Base-by-base conservation (phyloP, 352 stramenopile species). In the Globisporangium takayamanum region DNA sequence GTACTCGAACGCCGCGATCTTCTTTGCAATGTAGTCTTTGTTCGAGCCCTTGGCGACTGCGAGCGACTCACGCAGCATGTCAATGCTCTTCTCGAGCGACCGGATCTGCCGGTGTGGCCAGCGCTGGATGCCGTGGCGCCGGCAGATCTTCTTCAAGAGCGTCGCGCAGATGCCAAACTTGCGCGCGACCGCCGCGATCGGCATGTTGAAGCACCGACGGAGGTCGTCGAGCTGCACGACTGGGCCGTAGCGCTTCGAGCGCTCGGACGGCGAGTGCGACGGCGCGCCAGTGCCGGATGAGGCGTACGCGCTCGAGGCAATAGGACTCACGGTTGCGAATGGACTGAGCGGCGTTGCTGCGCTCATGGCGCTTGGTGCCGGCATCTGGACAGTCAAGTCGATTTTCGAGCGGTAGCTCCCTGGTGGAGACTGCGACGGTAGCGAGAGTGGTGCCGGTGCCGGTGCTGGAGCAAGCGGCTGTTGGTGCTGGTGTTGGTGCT, bases 141-240 rank as follows among this genome's bases (percentile, higher is more conserved):
- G 74, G 53, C 84, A 94, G 57, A 90, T 90, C 66, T 91, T 92
- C 70, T 93, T 93, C 58, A 93, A 68, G 30, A 92, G 61, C 36
- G 84, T 93, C n/a, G 79, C 83, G 58, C 84, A 93, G 68, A 93
- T 92, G 46, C 84, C 84, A 62, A 93, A 92, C 62, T 90, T 84
- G 52, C 78, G 80, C 37, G 81, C 81, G 37, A 94, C 84, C 0
- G 75, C 75, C 3, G 81, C 81, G 61, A 94, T 88, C 59, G 84
- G 84, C 78, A 91, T 90, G 65, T 92, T 90, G 59, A 94, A 94
- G 62, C 83, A 90, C 59, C 74, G 70, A 26, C 79, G 74, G 48
- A 94, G 64, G 57, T 91, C 80, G 39, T 87, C 74, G n/a, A 91
- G 70, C 53, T 88, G 69, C 37, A 91, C 80, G 47, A 88, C 80